Evolutionary conservation across 345 rosid species (phyloP), one percentile per base, ranked within the genome.

Genomic region (Syzygium oleosum): DNA sequence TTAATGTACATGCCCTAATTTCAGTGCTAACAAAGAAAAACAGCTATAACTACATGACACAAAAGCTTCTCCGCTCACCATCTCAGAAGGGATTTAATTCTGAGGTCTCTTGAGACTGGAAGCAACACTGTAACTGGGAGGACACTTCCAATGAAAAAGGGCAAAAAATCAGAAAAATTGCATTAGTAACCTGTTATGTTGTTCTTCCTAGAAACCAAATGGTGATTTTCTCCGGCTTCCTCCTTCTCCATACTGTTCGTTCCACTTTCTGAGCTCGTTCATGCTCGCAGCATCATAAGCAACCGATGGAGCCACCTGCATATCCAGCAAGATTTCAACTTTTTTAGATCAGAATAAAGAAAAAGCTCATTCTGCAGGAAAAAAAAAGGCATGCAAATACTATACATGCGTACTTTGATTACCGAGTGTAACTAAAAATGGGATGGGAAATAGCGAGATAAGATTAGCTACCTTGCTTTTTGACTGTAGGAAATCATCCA

Each of bases 191-290:
- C 63, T 78, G 38, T 29, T 25, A 25, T 25, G 56, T 87, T 88
- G 87, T 52, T 88, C 91, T 93, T 73, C 80, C 80, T 73, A 92
- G 90, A 98, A 98, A 46, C 99, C 99, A 56, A 98, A 97, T 10
- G 97, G 98, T 29, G 99, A 93, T 88, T 93, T 95, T 79, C 92
- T 92, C 92, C 99, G 92, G 92, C 94, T 96, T 59, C 99, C 99
- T 27, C 97, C 99, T 91, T 96, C 99, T 73, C 99, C 99, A 29
- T 98, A 98, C 68, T 97, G 99, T 86, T 98, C 99, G 41, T 98
- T 98, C 99, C 99, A 98, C 92, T 98, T 98, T 90, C 99, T 92
- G 86, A 98, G 89, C 90, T 97, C 99, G 83, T 96, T 96, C 99
- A 98, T 98, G 90, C 96, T 96, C 3, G 98, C 86, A 5, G 99